Percentiles rank a stretch among this genome's conserved stretches.
Evolutionary conservation across 345 rosid species (phyloP).

Genomic region (Rhizophora mangle): DNA sequence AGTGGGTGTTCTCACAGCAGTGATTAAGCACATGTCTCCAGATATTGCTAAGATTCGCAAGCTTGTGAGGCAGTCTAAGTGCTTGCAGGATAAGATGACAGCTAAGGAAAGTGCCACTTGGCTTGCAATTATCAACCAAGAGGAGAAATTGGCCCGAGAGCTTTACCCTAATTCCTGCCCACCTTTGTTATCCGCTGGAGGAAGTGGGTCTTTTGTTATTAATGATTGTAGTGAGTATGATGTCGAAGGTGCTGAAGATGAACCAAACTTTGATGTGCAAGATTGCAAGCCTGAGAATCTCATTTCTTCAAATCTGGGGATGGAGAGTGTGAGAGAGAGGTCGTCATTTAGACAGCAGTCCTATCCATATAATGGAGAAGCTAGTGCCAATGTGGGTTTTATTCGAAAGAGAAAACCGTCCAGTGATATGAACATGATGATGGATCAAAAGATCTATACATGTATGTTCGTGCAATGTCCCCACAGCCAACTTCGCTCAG

Average conservation of each 20-base stretch:
- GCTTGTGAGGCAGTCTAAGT: slow-evolving; percentile 79
- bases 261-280: slow-evolving; percentile 50
- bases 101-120: slow-evolving; percentile 88
- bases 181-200: slow-evolving; percentile 46
- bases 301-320: slow-evolving; percentile 18
- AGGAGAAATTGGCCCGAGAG: slow-evolving; percentile 55
- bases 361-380: slow-evolving; percentile 54
- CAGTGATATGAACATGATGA: slow-evolving; percentile 39
- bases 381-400: slow-evolving; percentile 37
- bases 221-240: slow-evolving; percentile 66
- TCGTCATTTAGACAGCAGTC: slow-evolving; percentile 37
- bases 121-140: slow-evolving; percentile 78
- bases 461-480: slow-evolving; percentile 76
- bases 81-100: slow-evolving; percentile 92
- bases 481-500: slow-evolving; percentile 49
- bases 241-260: slow-evolving; percentile 67
- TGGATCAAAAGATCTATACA: slow-evolving; percentile 51
- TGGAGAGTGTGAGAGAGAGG: slow-evolving; percentile 38
- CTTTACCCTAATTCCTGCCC: slow-evolving; percentile 57
- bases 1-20: slow-evolving; percentile 79
- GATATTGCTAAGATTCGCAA: slow-evolving; percentile 71
- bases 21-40: slow-evolving; percentile 81
- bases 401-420: slow-evolving; percentile 61
- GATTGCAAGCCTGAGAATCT: slow-evolving; percentile 53
- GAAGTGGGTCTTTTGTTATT: slow-evolving; percentile 42